Percentiles rank a stretch among this genome's conserved stretches.
phyloP scores from a whole-genome alignment of 1,139 yeast genomes.

The Nadsonia starkeyi-henricii region DNA sequence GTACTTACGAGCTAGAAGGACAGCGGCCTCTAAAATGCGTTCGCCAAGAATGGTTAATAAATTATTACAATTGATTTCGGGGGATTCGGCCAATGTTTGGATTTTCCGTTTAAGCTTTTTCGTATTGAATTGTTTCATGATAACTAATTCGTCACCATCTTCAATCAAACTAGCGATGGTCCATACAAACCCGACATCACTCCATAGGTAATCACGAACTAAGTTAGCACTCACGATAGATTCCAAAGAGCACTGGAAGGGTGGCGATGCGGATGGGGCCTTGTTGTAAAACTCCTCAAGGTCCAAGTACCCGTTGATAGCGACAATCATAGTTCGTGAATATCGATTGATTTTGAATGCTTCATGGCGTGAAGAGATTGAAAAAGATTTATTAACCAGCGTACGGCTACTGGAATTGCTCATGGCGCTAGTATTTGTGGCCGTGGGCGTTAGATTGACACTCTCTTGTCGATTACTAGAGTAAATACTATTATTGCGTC shows the following conservation, averaged over 20 bases:
- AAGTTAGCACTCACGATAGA: conserved; percentile 8
- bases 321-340: conserved; percentile 14
- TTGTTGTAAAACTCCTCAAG: conserved; percentile 8
- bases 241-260: conserved; percentile 13
- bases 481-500: not conserved
- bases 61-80: not conserved
- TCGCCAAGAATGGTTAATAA: not conserved
- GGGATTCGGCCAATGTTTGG: not conserved
- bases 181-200: not conserved
- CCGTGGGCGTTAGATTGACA: not conserved
- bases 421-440: not conserved
- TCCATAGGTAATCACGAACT: not conserved
- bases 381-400: not conserved
- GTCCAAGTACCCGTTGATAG: conserved; percentile 12
- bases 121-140: not conserved
- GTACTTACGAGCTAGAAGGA: not conserved
- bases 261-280: conserved; percentile 9
- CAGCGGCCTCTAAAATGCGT: not conserved
- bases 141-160: not conserved
- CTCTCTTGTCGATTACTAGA: not conserved
- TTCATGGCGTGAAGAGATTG: not conserved
- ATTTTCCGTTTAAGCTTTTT: not conserved
- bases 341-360: conserved; percentile 8
- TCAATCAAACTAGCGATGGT: not conserved
- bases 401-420: not conserved